Base-by-base conservation (phyloP, 1,284 basidiomycete genomes). In the Malassezia slooffiae region DNA sequence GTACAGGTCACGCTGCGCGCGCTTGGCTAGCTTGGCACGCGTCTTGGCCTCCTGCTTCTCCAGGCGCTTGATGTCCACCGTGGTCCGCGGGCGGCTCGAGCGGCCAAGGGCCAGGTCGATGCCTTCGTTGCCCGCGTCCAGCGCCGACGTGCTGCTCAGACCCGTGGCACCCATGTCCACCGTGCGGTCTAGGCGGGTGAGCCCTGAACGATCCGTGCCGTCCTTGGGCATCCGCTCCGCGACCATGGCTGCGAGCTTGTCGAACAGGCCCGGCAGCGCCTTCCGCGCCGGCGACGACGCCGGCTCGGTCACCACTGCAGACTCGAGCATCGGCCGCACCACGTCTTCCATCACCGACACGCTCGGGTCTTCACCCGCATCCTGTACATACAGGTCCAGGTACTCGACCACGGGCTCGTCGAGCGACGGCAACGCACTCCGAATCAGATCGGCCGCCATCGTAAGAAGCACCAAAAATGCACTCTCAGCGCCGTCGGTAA, bases 31-130 rank as follows among this genome's bases (percentile, higher is more conserved):
- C 73, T 99, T 99, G 30, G 89, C 89, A 79, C 82, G 82, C 50
- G 97, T 81, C 72, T 99, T 99, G 3, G 89, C 87, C 72, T 99
- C 93, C 58, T 93, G 89, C 71, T 96, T 96, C 71, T 95, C 93
- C 13, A 99, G 79, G 67, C 95, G 96, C 73, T 87, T 90, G 54
- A 99, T 79, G 74, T 99, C 93, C 44, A 99, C 93, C 35, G 86
- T 82, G 34, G 89, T 90, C 82, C 93, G 72, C 73, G 82, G 82
- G 75, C 93, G 90, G 72, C 86, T 89, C 52, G 88, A 85, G 39
- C 83, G 85, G 71, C 93, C 89, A 46, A 95, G 75, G 67, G 93
- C 89, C 38, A 97, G 85, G 34, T 84, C 64, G 16, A 71, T 64
- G 36, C 60, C 57, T 35, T 64, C 69, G 22, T 37, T 37, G 8